Conservation (phyloP, 768 basidiomycete species). For the Mycena filopes region DNA sequence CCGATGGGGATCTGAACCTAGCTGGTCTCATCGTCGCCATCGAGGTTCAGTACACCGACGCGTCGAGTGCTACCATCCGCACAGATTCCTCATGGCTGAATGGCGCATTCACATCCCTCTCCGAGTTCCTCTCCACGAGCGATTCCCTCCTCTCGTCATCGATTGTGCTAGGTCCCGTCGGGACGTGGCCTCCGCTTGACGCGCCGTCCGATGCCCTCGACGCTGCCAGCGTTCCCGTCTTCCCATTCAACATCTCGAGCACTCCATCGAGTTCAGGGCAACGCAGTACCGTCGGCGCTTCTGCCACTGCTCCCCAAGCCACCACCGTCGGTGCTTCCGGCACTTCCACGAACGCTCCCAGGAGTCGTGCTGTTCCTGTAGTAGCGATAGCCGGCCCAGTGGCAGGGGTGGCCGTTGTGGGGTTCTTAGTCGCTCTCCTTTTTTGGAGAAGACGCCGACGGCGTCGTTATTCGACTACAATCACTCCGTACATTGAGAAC, state of each 20-base stretch:
- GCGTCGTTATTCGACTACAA: too few relatives aligned
- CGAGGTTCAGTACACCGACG: too few relatives aligned
- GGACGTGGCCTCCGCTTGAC: too few relatives aligned
- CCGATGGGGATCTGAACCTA: too few relatives aligned
- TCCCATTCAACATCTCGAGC: constrained; percentile 4
- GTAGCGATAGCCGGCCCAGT: too few relatives aligned
- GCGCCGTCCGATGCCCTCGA: constrained; percentile 2
- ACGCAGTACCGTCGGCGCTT: background rate
- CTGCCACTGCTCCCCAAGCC: background rate
- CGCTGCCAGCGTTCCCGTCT: constrained; percentile 1
- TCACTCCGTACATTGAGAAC: too few relatives aligned
- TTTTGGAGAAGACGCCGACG: too few relatives aligned
- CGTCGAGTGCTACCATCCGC: constrained; percentile 8
- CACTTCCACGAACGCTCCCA: too few relatives aligned
- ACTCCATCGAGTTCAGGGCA: background rate
- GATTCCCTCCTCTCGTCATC: background rate
- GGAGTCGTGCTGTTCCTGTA: too few relatives aligned
- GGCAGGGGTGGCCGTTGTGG: too few relatives aligned
- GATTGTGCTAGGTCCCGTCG: background rate
- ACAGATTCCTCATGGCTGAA: constrained; percentile 20
- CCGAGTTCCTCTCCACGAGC: constrained; percentile 12
- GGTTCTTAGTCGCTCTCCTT: too few relatives aligned
- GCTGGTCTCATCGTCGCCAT: constrained; percentile 18
- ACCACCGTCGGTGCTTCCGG: background rate
- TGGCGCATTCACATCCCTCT: background rate